Base-by-base conservation (phyloP, 2,329 filamentous ascomycete genomes). In the Fusarium dlaminii region DNA sequence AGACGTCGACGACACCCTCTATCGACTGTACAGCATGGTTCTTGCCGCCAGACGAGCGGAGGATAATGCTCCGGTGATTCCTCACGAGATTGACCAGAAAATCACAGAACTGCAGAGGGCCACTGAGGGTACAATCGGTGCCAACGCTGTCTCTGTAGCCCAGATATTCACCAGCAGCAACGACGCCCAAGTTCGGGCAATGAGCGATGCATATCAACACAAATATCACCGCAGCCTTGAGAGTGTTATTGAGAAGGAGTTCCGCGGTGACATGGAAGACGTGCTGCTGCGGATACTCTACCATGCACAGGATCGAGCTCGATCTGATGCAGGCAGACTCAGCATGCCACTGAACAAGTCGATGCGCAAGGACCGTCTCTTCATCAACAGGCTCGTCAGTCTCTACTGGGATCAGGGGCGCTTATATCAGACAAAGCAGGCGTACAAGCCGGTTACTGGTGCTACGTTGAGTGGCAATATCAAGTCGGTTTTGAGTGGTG, bases 381-480 rank as follows among this genome's bases (percentile, higher is more conserved):
- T 82, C 29, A 81, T 81, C 65, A 79, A 82, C 49, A 77, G 80
- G 10, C 52, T 81, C 7, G 73, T 80, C 5, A 77, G 72, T 39
- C 63, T 82, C 3, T 82, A 82, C 59, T 81, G 80, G 81, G 77
- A 82, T n/a, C 75, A 72, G 8, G 60, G 51, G 9, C 71, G 81
- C 1, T 49, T 82, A 11, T 66, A 77, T 6, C 75, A 74, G 13
- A 77, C 79, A 1, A 81, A 91, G 85, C 93, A 88, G 83, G 83
- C 90, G 78, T 84, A 91, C 80, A 87, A 89, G 77, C 87, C 85
- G 67, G 85, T 90, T 29, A 89, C 90, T 66, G 88, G 89, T 12
- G 86, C 90, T 70, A 78, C 84, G 11, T 91, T 82, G 13, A 58
- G 60, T 4, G 73, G 52, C 14, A 67, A 79, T n/a, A 75, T 82